Conservation (phyloP, 768 basidiomycete species). For the Rhizopogon vinicolor region DNA sequence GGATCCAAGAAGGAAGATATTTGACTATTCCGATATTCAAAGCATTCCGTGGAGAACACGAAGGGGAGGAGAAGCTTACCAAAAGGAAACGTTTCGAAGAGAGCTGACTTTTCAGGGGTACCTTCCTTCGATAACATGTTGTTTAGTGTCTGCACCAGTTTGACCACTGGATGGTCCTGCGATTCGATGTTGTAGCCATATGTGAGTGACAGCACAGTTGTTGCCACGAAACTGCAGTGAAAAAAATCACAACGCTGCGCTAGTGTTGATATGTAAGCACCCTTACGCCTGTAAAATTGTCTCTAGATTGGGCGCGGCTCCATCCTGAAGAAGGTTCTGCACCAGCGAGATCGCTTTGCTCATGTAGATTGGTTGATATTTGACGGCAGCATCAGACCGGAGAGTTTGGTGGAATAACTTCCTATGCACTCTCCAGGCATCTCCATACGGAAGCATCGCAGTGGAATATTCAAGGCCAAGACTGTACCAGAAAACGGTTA, state of each 20-base stretch:
- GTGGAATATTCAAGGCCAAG: slow-evolving; percentile 8
- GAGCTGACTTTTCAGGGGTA: not conserved
- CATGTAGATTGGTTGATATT: slow-evolving; percentile 4
- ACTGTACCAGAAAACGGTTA: not conserved
- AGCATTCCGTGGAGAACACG: too few relatives aligned
- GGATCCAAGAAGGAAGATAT: slow-evolving; percentile 10
- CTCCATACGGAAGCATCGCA: slow-evolving; percentile 8
- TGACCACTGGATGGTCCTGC: slow-evolving; percentile 3
- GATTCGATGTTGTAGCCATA: slow-evolving; percentile 2
- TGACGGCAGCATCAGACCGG: slow-evolving; percentile 1
- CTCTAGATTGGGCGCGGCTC: not conserved
- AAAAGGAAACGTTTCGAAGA: not conserved
- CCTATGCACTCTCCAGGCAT: slow-evolving; percentile 13
- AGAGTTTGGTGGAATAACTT: slow-evolving; percentile 9
- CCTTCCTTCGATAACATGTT: not conserved
- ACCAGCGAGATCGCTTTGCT: not conserved
- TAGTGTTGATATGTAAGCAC: not conserved
- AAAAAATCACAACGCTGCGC: not conserved
- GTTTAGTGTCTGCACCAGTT: not conserved
- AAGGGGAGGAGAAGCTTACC: not conserved
- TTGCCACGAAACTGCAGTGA: too few relatives aligned
- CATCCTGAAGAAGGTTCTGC: not conserved
- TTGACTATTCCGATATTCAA: not conserved
- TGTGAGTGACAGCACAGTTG: too few relatives aligned
- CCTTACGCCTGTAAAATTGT: slow-evolving; percentile 3